Evolutionary conservation across 1,284 basidiomycete species (phyloP).

Genomic region (Papiliotrema fonsecae): DNA sequence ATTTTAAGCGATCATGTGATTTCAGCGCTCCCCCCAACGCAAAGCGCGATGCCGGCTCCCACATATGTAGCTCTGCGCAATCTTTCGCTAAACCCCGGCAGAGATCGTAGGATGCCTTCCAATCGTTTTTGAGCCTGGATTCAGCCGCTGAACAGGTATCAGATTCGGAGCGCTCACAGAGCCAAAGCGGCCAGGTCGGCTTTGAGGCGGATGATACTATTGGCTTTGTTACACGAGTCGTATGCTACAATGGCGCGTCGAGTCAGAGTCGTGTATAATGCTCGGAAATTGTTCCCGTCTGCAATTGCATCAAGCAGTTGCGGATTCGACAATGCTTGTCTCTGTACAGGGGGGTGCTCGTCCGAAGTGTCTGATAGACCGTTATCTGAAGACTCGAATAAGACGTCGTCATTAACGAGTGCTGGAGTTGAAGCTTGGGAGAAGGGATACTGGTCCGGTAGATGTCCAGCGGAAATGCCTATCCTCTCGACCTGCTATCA

Average conservation of each 20-base stretch:
- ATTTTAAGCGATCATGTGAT: slow-evolving; percentile 24
- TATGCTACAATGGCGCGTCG: slow-evolving; percentile 79
- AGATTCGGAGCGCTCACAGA: slow-evolving; percentile 54
- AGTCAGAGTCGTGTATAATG: slow-evolving; percentile 66
- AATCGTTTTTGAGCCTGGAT: slow-evolving; percentile 23
- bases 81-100: slow-evolving; percentile 30
- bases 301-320: slow-evolving; percentile 62
- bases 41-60: slow-evolving; percentile 34
- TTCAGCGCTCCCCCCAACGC: slow-evolving; percentile 32
- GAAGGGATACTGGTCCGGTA: slow-evolving; percentile 40
- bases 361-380: slow-evolving; percentile 18
- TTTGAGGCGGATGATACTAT: slow-evolving; percentile 78
- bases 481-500: slow-evolving; percentile 38
- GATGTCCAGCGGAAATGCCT: slow-evolving; percentile 32
- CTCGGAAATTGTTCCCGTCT: slow-evolving; percentile 62
- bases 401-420: slow-evolving; percentile 22
- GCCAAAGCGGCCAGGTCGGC: slow-evolving; percentile 80
- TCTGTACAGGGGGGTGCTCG: slow-evolving; percentile 2
- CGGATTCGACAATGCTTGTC: slow-evolving; percentile 55
- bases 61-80: slow-evolving; percentile 33
- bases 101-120: slow-evolving; percentile 28
- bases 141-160: neutral
- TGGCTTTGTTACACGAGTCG: slow-evolving; percentile 68
- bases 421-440: slow-evolving; percentile 14
- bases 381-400: slow-evolving; percentile 30